These are phyloP conservation scores for Neurospora sp. DNA, from an alignment of 495 filamentous ascomycete genomes.

Conservation along the genomic window DNA sequence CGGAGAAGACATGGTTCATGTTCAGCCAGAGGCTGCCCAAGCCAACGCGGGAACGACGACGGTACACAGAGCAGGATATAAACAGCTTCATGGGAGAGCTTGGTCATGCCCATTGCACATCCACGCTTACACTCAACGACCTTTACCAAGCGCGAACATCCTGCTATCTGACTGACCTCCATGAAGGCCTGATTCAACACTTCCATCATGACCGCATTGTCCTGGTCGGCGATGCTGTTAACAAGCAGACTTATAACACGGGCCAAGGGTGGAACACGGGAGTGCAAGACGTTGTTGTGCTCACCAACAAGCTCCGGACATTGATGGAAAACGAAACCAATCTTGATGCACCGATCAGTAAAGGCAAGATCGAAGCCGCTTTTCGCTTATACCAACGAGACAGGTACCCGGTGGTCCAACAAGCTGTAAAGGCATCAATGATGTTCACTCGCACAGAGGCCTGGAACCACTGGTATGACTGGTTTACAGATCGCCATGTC, in stretches of 20 bases:
- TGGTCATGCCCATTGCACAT: constrained; percentile 15
- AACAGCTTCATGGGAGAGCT: constrained; percentile 19
- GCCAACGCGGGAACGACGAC: constrained; percentile 16
- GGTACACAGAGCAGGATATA: constrained; percentile 23
- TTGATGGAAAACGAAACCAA: background rate
- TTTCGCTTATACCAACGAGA: background rate
- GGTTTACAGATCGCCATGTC: background rate
- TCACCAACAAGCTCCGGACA: constrained; percentile 18
- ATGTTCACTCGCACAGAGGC: background rate
- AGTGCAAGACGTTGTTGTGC: constrained; percentile 25
- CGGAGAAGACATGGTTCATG: constrained; percentile 24
- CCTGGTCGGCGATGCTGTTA: constrained; percentile 32
- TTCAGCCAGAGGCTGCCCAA: constrained; percentile 22
- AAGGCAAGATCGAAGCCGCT: background rate
- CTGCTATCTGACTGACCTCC: constrained; percentile 13
- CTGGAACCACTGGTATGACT: background rate
- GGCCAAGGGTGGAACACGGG: constrained; percentile 28
- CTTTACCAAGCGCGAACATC: constrained; percentile 16
- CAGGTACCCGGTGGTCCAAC: background rate
- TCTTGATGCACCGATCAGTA: background rate
- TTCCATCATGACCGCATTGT: constrained; percentile 28
- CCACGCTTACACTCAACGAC: constrained; percentile 21
- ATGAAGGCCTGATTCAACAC: constrained; percentile 29
- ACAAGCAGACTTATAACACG: constrained; percentile 30
- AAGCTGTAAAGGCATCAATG: background rate